Evolutionary conservation across 768 basidiomycete genomes (phyloP).

Genomic region (Rhizopogon vinicolor): DNA sequence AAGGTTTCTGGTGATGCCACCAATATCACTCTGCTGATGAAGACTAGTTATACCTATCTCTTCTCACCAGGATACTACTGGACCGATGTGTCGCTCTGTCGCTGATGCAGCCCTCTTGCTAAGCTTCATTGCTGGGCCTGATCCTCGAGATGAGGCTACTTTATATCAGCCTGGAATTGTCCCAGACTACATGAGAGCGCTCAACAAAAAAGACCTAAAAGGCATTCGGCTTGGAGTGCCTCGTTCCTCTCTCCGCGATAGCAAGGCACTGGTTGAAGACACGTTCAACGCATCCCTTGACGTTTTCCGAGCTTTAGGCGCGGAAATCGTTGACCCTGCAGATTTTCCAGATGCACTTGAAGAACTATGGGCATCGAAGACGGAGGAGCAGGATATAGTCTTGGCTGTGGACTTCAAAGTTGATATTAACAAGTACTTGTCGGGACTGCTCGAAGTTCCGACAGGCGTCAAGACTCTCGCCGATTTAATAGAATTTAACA

Average conservation of each 20-base stretch:
- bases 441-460: constrained; percentile 41
- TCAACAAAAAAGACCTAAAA: constrained; percentile 40
- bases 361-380: constrained; percentile 39
- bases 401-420: constrained; percentile 53
- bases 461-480: constrained; percentile 53
- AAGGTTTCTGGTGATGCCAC: not conserved
- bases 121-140: constrained; percentile 47
- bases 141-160: constrained; percentile 49
- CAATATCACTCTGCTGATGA: not conserved
- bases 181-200: constrained; percentile 53
- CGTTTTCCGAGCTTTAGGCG: constrained; percentile 34
- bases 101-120: constrained; percentile 54
- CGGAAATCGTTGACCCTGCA: constrained; percentile 48
- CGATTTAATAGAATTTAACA: constrained; percentile 52
- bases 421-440: constrained; percentile 33
- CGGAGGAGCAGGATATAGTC: constrained; percentile 48
- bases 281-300: constrained; percentile 37
- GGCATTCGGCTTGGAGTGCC: constrained; percentile 56
- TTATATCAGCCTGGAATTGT: constrained; percentile 43
- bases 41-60: constrained; percentile 52
- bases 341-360: constrained; percentile 39
- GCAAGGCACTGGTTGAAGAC: constrained; percentile 14
- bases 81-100: constrained; percentile 51
- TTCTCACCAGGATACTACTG: constrained; percentile 53
- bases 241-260: constrained; percentile 25